Evolutionary conservation across 192 early-diverging fungal species (phyloP).

Genomic region (Gonapodya sp.): DNA sequence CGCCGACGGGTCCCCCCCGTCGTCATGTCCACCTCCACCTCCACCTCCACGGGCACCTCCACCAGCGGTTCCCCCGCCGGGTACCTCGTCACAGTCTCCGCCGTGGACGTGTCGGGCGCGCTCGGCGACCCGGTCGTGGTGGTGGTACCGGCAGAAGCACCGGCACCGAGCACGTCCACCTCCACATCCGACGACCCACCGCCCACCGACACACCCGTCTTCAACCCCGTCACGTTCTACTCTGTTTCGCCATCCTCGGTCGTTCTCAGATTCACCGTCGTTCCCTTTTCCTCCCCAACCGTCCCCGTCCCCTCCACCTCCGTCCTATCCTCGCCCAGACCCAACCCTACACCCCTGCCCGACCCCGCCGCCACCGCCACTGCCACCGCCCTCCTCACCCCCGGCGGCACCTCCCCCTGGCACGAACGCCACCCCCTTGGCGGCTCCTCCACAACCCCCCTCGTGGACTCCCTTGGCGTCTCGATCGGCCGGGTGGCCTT

Average conservation of each 20-base stretch:
- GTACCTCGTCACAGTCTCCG: not conserved
- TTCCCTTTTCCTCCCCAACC: not conserved
- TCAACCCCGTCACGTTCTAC: not conserved
- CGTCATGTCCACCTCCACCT: no score
- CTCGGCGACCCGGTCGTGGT: not conserved
- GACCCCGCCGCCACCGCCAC: not conserved
- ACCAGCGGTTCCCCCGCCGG: not conserved
- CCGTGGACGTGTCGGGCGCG: not conserved
- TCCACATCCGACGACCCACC: no score
- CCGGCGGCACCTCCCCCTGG: not conserved
- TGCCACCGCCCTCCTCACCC: not conserved
- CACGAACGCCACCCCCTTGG: not conserved
- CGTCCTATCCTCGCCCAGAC: no score
- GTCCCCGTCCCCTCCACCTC: no score
- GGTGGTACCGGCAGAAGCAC: not conserved
- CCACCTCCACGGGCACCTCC: no score
- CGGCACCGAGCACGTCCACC: not conserved
- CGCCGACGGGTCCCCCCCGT: not conserved
- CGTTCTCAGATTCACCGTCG: not conserved
- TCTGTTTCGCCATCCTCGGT: not conserved
- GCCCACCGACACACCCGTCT: no score
- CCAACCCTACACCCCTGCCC: not conserved
- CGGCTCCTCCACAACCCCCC: not conserved
- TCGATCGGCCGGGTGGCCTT: not conserved
- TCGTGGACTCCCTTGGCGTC: not conserved